These are phyloP conservation scores for Capsicum pubescens DNA, from an alignment of 257 asterid species.

Conservation along the genomic window DNA sequence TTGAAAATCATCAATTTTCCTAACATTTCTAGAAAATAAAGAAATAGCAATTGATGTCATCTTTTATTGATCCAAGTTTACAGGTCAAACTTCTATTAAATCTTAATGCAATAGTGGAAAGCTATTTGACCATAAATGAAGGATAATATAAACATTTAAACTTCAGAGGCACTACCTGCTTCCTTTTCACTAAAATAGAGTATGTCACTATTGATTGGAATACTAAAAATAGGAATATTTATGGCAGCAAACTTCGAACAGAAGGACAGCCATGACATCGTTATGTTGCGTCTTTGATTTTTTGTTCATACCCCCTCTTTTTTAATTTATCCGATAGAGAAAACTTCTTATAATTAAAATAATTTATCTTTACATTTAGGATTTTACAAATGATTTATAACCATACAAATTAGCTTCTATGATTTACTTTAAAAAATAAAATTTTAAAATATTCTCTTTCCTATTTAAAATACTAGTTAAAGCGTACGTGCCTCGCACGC, in stretches of 20 bases:
- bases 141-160: not conserved
- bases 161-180: not conserved
- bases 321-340: not conserved
- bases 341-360: too few relatives aligned
- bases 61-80: not conserved
- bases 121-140: too few relatives aligned
- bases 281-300: not conserved
- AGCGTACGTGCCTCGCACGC: too few relatives aligned
- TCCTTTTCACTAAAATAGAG: not conserved
- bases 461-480: too few relatives aligned
- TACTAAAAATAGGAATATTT: not conserved
- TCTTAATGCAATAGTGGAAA: too few relatives aligned
- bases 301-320: not conserved
- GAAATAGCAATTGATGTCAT: not conserved
- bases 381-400: too few relatives aligned
- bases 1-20: not conserved
- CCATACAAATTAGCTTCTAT: too few relatives aligned
- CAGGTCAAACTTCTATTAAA: not conserved
- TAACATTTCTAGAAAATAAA: not conserved
- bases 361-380: too few relatives aligned
- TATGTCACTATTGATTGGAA: not conserved
- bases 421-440: too few relatives aligned
- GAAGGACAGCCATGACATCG: not conserved
- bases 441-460: too few relatives aligned
- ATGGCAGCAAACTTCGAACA: not conserved